These are phyloP conservation scores for Streptanthus diversifolius DNA, from an alignment of 345 rosid genomes.

Conservation along the genomic window DNA sequence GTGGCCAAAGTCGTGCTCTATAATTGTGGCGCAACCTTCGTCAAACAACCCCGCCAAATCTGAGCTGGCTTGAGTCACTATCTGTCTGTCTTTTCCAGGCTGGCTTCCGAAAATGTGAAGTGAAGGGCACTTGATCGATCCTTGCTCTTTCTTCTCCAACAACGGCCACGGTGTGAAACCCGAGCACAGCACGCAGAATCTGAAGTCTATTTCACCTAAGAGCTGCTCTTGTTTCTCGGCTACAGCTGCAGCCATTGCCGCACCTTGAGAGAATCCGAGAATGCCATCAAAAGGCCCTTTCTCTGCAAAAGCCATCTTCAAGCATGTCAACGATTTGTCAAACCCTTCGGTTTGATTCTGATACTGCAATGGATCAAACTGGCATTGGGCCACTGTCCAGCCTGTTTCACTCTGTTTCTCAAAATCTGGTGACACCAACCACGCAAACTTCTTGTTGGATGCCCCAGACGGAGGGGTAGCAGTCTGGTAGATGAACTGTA, in stretches of 20 bases:
- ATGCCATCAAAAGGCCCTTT: slow-evolving; percentile 95
- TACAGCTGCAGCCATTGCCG: slow-evolving; percentile 78
- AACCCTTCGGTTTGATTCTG: slow-evolving; percentile 79
- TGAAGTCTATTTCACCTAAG: slow-evolving; percentile 54
- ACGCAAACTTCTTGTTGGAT: slow-evolving; percentile 78
- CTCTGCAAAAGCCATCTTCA: slow-evolving; percentile 44
- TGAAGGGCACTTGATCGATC: slow-evolving; percentile 63
- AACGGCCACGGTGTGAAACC: slow-evolving; percentile 49
- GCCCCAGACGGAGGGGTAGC: slow-evolving; percentile 37
- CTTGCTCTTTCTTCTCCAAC: slow-evolving; percentile 30
- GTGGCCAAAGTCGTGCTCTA: slow-evolving; percentile 86
- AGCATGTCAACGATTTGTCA: slow-evolving; percentile 49
- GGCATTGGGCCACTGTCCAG: slow-evolving; percentile 55
- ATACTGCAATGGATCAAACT: slow-evolving; percentile 77
- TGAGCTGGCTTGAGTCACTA: slow-evolving; percentile 59
- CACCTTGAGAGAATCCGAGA: slow-evolving; percentile 93
- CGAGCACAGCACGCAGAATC: slow-evolving; percentile 82
- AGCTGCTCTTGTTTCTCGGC: slow-evolving; percentile 43
- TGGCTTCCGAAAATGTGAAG: slow-evolving; percentile 82
- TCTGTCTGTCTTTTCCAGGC: slow-evolving; percentile 72
- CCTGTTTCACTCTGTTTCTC: slow-evolving; percentile 36
- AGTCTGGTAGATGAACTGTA: slow-evolving; percentile 70
- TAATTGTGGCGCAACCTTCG: slow-evolving; percentile 48
- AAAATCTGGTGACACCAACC: slow-evolving; percentile 67
- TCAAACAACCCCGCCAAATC: slow-evolving; percentile 56